phyloP scores from a whole-genome alignment of 306 rosid genomes.

The Prunus mira region DNA sequence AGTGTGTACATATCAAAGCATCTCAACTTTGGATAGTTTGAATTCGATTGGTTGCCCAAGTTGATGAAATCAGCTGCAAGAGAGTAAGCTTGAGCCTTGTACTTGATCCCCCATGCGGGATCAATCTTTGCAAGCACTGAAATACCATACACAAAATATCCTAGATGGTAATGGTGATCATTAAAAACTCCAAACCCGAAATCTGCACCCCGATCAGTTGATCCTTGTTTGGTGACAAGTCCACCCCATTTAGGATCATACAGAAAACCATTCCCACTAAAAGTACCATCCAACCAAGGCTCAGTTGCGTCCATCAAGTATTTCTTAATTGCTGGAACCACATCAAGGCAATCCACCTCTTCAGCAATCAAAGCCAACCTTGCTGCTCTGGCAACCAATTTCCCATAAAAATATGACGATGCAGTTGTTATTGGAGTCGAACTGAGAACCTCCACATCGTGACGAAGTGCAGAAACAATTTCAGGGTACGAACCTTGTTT shows the following conservation, averaged over 20 bases:
- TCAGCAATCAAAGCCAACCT: conserved; percentile 71
- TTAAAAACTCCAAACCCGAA: conserved; percentile 68
- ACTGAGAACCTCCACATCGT: conserved; percentile 46
- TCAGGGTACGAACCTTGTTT: conserved; percentile 32
- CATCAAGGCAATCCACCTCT: conserved; percentile 44
- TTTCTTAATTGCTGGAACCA: conserved; percentile 40
- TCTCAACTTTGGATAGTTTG: conserved; percentile 49
- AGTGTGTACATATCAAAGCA: conserved; percentile 52
- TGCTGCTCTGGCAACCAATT: conserved; percentile 64
- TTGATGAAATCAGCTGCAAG: conserved; percentile 56
- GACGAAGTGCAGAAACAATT: conserved; percentile 36
- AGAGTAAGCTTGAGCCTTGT: conserved; percentile 55
- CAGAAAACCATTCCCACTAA: conserved; percentile 54
- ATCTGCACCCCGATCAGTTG: conserved; percentile 42
- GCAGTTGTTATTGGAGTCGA: conserved; percentile 24
- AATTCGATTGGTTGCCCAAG: conserved; percentile 28
- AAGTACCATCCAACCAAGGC: conserved; percentile 71
- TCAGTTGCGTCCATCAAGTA: conserved; percentile 50
- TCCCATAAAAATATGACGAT: conserved; percentile 52
- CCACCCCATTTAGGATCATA: conserved; percentile 73
- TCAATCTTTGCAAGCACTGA: conserved; percentile 62
- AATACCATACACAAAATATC: conserved; percentile 63
- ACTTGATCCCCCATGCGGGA: conserved; percentile 59
- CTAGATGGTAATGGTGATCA: conserved; percentile 65
- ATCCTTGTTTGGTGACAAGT: conserved; percentile 49